Evolutionary conservation across 371 early-diverging fungal species (phyloP).

Genomic region (Entomophthora muscae): DNA sequence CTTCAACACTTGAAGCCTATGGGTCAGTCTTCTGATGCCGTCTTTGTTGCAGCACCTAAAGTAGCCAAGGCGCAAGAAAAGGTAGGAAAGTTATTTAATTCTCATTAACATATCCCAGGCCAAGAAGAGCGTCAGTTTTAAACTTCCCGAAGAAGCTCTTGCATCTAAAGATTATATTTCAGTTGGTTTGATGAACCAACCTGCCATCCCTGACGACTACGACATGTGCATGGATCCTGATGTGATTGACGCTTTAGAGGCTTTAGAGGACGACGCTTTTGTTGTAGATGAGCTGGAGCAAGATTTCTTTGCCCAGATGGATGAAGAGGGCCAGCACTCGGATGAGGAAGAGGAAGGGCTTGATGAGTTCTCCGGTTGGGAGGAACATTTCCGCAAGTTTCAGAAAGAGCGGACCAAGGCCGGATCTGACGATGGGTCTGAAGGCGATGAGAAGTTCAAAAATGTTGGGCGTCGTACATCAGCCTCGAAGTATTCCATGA

Average conservation of each 20-base stretch:
- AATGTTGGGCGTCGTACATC: constrained; percentile 19
- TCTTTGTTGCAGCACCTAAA: constrained; percentile 52
- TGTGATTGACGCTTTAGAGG: constrained; percentile 67
- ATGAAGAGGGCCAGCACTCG: constrained; percentile 22
- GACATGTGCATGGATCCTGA: constrained; percentile 21
- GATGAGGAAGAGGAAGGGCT: constrained; percentile 24
- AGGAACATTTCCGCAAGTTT: constrained; percentile 50
- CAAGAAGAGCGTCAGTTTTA: constrained; percentile 15
- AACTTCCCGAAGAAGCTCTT: constrained; percentile 54
- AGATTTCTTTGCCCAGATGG: constrained; percentile 49
- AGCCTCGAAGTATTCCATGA: constrained; percentile 56
- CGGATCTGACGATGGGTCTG: constrained; percentile 8
- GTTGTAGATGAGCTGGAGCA: constrained; percentile 58
- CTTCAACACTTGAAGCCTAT: constrained; percentile 75
- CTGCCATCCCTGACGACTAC: constrained; percentile 26
- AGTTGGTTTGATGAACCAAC: constrained; percentile 22
- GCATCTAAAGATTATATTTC: constrained; percentile 43
- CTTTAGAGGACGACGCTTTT: constrained; percentile 77
- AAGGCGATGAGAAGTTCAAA: constrained; percentile 12
- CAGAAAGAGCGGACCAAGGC: constrained; percentile 13
- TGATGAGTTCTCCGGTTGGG: constrained; percentile 34
- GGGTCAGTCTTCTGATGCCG: constrained; percentile 55
- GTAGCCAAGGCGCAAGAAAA: constrained; percentile 18
- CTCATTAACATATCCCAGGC: background rate
- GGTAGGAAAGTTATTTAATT: background rate